Evolutionary conservation across 2,329 filamentous ascomycete species (phyloP), one percentile per base, ranked within the genome.

Genomic region (Aureobasidium namibiae): DNA sequence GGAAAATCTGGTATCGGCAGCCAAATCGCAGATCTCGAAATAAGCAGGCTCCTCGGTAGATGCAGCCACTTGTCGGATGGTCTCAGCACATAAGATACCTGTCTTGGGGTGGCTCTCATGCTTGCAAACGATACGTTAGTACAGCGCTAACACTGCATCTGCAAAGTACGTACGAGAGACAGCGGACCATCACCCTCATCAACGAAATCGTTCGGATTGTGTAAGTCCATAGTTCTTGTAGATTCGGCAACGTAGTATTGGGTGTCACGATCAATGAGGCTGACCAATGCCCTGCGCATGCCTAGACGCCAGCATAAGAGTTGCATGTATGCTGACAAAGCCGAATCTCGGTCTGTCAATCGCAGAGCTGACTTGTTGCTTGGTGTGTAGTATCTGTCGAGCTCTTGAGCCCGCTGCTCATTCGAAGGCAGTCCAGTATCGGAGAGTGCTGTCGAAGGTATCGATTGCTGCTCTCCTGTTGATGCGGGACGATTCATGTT

Each of bases 21-120:
- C 60, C 46, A 71, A 63, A 41, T 72, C 68, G 39, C 68, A 65
- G 14, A 71, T 66, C 44, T 73, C 72, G 56, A 70, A 70, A 46
- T 67, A 76, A 14, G 69, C 68, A 7, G 70, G 68, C 21, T 72
- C 66, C 10, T 68, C 67, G 21, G 67, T 64, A 38, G 59, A 31
- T 13, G 60, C 38, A 38, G 66, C 21, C 54, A 56, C 29, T 61
- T 65, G n/a, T 58, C 62, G 80, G 59, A 77, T 76, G 62, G 81
- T 79, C 48, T 80, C 77, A 41, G 78, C 79, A 0, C 78, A 78
- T 2, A 82, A 83, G 31, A 79, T 76, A 50, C 87, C 80, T 1
- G 83, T 84, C 0, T 86, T 83, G 21, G 78, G 79, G n/a, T 79
- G 78, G 60, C 80, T 80, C 64, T 82, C 82, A 59, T 61, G 18